Percentiles rank a stretch among this genome's conserved stretches.
Evolutionary conservation across 2,329 filamentous ascomycete genomes (phyloP).

Genomic region (Blastomyces gilchristii): DNA sequence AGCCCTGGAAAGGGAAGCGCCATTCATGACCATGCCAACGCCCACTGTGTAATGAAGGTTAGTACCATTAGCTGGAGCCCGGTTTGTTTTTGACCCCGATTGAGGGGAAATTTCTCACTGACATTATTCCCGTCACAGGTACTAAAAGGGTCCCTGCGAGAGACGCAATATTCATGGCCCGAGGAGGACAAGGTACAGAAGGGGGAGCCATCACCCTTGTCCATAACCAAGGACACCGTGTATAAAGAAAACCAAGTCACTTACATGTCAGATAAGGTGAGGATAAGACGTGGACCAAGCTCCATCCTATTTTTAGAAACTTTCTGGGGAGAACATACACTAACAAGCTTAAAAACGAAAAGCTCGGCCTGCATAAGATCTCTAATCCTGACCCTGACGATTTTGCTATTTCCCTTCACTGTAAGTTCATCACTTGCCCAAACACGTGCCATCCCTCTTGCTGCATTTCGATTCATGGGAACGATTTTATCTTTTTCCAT

Average conservation of each 20-base stretch:
- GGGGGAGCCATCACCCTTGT: constrained; percentile 44
- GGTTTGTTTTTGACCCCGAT: background rate
- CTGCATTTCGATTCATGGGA: background rate
- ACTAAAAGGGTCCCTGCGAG: constrained; percentile 64
- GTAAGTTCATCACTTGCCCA: constrained; percentile 32
- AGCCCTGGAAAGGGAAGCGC: constrained; percentile 70
- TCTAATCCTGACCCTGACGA: constrained; percentile 61
- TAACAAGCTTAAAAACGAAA: constrained; percentile 7
- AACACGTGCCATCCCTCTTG: background rate
- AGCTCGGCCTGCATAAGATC: constrained; percentile 76
- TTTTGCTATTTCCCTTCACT: constrained; percentile 74
- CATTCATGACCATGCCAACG: constrained; percentile 81
- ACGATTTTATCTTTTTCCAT: background rate
- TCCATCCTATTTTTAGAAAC: background rate
- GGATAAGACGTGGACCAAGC: constrained; percentile 10
- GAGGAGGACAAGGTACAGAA: constrained; percentile 36
- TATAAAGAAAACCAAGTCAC: constrained; percentile 65
- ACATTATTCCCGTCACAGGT: constrained; percentile 40
- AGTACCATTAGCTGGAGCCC: background rate
- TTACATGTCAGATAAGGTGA: constrained; percentile 72
- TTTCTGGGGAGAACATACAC: background rate
- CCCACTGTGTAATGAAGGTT: constrained; percentile 81
- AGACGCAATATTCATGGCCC: constrained; percentile 73
- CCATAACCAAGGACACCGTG: constrained; percentile 55
- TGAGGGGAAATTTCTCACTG: background rate